Evolutionary conservation across 2,329 filamentous ascomycete genomes (phyloP), one percentile per base, ranked within the genome.

Genomic region (Phialophora expanda): DNA sequence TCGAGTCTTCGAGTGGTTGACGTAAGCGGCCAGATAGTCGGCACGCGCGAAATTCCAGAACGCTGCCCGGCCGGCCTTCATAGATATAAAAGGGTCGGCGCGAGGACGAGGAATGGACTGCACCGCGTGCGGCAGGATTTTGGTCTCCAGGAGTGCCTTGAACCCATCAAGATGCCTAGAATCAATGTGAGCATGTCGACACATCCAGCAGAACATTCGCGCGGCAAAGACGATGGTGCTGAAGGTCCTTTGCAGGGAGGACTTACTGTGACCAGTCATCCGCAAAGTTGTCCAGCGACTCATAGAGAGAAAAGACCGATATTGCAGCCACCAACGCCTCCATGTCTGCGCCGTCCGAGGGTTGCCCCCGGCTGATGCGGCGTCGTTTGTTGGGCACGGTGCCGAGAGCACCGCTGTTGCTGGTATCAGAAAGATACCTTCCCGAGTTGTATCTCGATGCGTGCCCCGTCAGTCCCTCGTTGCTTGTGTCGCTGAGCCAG

Each of bases 21-120:
- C 86, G 70, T 85, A 88, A 60, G 87, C 87, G 72, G 86, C 84
- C 32, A 89, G 78, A 77, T 89, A 87, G 69, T 89, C 87, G 71
- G 89, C 87, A 26, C 87, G 79, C 17, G 87, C 87, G 74, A 89
- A 87, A 69, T 88, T 89, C 87, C 87, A 89, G 73, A 89, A 89
- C 0, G 85, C 86, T 6, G 87, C 86, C 73, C 79, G 82, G 22
- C 86, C 81, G 11, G 81, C 85, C 72, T 84, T 83, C 2, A 83
- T 86, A 1, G 84, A 81, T n/a, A 69, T 69, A 14, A 66, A 69
- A n/a, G 67, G 67, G 41, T 64, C 44, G 11, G 62, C 59, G 44
- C 63, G 56, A 11, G 63, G 65, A n/a, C 63, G 62, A 30, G 67
- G 67, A 14, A 57, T 24, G 46, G 67, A 64, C 6, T 67, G 51